Evolutionary conservation across 1,284 basidiomycete genomes (phyloP).

Genomic region (Apiotrichum sp.): DNA sequence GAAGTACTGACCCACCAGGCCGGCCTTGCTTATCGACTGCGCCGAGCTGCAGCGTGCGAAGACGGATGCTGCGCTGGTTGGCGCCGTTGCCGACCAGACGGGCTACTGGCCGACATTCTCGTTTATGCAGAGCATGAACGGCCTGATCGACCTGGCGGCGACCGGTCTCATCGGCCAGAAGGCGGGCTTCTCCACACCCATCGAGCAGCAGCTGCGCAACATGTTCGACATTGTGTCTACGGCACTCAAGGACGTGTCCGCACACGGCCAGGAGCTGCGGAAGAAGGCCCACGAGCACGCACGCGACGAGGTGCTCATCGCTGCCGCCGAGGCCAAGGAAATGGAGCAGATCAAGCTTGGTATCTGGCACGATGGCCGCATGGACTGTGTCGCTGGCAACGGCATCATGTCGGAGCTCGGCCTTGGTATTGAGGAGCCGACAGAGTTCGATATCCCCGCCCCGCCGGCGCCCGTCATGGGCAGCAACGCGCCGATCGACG

Average conservation of each 20-base stretch:
- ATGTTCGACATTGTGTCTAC: conserved; percentile 73
- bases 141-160: conserved; percentile 84
- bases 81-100: conserved; percentile 67
- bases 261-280: conserved; percentile 46
- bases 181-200: conserved; percentile 76
- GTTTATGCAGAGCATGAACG: conserved; percentile 77
- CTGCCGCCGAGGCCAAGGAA: conserved; percentile 31
- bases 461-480: conserved; percentile 33
- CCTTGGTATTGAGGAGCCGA: conserved; percentile 59
- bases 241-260: conserved; percentile 61
- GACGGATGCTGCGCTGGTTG: conserved; percentile 66
- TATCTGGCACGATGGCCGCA: conserved; percentile 69
- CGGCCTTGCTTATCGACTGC: conserved; percentile 73
- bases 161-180: conserved; percentile 93
- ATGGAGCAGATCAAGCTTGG: conserved; percentile 52
- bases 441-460: conserved; percentile 46
- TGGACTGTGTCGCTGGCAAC: conserved; percentile 73
- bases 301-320: conserved; percentile 21
- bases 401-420: conserved; percentile 79
- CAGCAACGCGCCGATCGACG: conserved; percentile 27
- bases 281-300: conserved; percentile 33
- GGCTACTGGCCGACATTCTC: conserved; percentile 82
- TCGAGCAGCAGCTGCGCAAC: conserved; percentile 78
- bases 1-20: conserved; percentile 48
- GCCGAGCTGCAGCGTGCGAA: conserved; percentile 64